A percentile compares a stretch with the other conserved stretches of the same genome.
Conservation (phyloP, 2,329 filamentous ascomycete genomes). For the Coniochaeta sp. region DNA sequence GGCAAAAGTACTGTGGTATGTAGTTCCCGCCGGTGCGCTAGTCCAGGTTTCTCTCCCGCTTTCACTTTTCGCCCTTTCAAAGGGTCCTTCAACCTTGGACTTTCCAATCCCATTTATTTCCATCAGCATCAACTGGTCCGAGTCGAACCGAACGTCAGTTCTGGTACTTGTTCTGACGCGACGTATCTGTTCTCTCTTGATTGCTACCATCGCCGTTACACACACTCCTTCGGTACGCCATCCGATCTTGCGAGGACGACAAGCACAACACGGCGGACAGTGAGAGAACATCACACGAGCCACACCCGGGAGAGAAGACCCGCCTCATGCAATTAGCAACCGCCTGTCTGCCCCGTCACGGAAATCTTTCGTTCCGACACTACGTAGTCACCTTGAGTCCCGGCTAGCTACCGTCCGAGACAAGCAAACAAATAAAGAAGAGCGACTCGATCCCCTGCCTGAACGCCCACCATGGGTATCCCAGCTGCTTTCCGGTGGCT, state of each 20-base stretch:
- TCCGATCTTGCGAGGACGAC: too few relatives aligned
- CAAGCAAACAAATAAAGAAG: too few relatives aligned
- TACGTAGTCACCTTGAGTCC: neutral
- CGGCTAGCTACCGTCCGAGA: too few relatives aligned
- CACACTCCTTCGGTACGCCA: too few relatives aligned
- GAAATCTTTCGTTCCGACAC: neutral
- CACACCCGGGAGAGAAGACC: too few relatives aligned
- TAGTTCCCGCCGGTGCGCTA: neutral
- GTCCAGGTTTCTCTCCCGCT: neutral
- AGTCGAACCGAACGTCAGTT: neutral
- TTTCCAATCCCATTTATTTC: neutral
- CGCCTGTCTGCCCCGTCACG: neutral
- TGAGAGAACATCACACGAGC: too few relatives aligned
- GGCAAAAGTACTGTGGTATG: neutral
- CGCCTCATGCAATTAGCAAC: neutral
- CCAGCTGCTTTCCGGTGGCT: slow-evolving; percentile 95
- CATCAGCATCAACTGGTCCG: neutral
- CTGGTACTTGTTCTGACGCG: neutral
- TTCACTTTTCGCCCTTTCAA: neutral
- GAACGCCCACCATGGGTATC: slow-evolving; percentile 68
- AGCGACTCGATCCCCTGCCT: neutral
- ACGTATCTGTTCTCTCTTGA: neutral
- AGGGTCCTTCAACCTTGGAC: neutral
- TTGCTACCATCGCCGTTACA: too few relatives aligned
- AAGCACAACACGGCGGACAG: too few relatives aligned